phyloP scores from a whole-genome alignment of 371 early-diverging fungal species.

The Zychaea mexicana region DNA sequence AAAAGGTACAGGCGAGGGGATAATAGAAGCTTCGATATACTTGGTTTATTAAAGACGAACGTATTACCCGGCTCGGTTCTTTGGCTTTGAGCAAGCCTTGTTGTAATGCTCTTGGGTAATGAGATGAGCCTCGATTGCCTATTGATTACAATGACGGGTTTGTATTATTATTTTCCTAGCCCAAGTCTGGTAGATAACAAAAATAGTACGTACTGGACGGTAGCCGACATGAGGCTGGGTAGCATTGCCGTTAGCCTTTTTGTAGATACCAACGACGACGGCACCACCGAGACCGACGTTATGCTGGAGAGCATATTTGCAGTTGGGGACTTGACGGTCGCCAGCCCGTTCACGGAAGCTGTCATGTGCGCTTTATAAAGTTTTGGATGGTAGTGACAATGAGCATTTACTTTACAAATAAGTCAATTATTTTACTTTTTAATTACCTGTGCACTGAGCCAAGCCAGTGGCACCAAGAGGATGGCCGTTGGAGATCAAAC shows the following conservation, averaged over 20 bases:
- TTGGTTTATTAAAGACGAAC: too few relatives aligned
- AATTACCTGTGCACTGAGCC: conserved; percentile 72
- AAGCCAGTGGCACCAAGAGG: conserved; percentile 84
- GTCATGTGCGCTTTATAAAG: conserved; percentile 66
- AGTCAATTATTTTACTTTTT: not conserved
- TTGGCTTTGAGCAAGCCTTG: conserved; percentile 54
- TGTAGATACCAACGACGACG: conserved; percentile 73
- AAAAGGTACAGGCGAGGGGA: too few relatives aligned
- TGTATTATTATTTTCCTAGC: not conserved
- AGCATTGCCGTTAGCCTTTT: conserved; percentile 47
- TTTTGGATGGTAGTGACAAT: too few relatives aligned
- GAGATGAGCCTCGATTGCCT: conserved; percentile 59
- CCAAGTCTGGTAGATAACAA: not conserved
- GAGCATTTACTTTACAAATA: not conserved
- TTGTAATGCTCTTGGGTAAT: conserved; percentile 62
- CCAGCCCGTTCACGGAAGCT: conserved; percentile 74
- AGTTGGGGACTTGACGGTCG: conserved; percentile 72
- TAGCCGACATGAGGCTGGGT: conserved; percentile 66
- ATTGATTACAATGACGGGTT: not conserved
- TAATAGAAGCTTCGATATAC: too few relatives aligned
- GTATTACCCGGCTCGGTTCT: conserved; percentile 49
- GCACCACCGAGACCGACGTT: conserved; percentile 86
- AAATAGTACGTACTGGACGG: conserved; percentile 50
- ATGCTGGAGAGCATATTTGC: conserved; percentile 74
- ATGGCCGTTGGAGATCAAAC: conserved; percentile 83